Evolutionary conservation across 129 eudicot species (phyloP), one percentile per base, ranked within the genome.

Genomic region (Chrysanthemum lavandulifolium): DNA sequence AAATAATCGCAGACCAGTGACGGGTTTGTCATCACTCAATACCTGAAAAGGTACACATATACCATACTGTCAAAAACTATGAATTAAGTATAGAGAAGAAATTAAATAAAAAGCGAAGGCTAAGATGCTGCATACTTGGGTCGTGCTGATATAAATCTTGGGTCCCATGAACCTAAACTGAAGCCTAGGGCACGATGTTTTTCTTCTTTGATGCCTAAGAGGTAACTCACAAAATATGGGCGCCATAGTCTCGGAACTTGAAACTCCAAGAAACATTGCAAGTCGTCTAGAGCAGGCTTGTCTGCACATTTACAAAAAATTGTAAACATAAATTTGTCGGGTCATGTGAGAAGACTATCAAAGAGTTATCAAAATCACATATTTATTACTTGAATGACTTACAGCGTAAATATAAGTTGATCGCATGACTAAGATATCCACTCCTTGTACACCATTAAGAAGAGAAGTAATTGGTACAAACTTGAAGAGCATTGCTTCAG

Each of bases 371-470:
- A 64, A 63, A 67, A 10, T 48, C 19, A 19, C 10, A 67, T 48
- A 15, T 40, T n/a, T 19, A 36, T 67, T 19, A 3, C 18, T 6
- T 4, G 33, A 29, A 33, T 68, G 16, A 71, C 97, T 82, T 83
- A 91, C 97, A 88, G n/a, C 96, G 83, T 19, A 91, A 86, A 61
- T 91, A 91, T 82, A 91, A 84, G 77, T 88, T 91, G 71, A 91
- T 91, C 19, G 97, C 97, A 66, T 88, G 97, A 61, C 96, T 88
- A 60, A 91, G 96, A 84, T 91, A 88, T 76, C 96, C 97, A 73
- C 97, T 91, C 96, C 97, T 12, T 88, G 92, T 77, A 91, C 83
- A 25, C 97, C 97, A 53, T 82, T 81, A 62, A 91, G 97, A 2
- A 91, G 92, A 76, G 92, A 86, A 67, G 96, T 86, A 77, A 91